A percentile compares a stretch with the other conserved stretches of the same genome.
Evolutionary conservation across 2,329 filamentous ascomycete species (phyloP).

Genomic region (Clonostachys byssicola): DNA sequence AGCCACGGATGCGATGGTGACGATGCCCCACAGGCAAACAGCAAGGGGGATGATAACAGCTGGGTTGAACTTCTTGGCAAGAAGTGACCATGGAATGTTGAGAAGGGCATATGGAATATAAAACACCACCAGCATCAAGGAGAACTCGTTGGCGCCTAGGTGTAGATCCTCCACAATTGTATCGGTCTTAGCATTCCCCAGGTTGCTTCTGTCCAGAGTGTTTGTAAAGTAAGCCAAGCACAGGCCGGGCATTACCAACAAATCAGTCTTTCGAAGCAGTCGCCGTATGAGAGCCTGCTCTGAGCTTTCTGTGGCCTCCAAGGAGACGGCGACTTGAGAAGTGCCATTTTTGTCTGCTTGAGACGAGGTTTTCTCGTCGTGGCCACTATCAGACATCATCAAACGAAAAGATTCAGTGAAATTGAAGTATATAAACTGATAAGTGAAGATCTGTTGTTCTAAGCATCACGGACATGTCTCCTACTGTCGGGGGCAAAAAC

Average conservation of each 20-base stretch:
- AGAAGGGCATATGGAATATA: conserved; percentile 20
- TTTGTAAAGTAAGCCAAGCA: conserved; percentile 1
- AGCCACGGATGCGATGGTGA: conserved; percentile 13
- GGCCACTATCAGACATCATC: neutral
- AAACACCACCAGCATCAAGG: conserved; percentile 21
- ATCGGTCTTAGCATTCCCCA: conserved; percentile 42
- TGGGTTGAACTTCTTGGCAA: conserved; percentile 15
- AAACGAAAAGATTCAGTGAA: neutral
- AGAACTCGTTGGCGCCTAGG: conserved; percentile 39
- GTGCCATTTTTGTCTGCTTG: neutral
- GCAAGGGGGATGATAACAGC: conserved; percentile 16
- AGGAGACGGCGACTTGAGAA: neutral
- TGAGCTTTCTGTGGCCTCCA: neutral
- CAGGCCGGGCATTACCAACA: conserved; percentile 9
- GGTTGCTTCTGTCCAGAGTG: conserved; percentile 19
- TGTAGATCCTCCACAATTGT: conserved; percentile 39
- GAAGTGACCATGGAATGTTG: conserved; percentile 15
- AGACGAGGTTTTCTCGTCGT: neutral
- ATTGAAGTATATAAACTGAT: too few species aligned
- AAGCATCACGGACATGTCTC: too few species aligned
- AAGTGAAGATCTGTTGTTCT: too few species aligned
- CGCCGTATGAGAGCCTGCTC: neutral
- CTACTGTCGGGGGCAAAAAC: too few species aligned
- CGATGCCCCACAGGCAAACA: conserved; percentile 16
- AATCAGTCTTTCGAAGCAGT: conserved; percentile 9